Conservation (phyloP, 192 early-diverging fungal genomes). For the Coemansia furcata region DNA sequence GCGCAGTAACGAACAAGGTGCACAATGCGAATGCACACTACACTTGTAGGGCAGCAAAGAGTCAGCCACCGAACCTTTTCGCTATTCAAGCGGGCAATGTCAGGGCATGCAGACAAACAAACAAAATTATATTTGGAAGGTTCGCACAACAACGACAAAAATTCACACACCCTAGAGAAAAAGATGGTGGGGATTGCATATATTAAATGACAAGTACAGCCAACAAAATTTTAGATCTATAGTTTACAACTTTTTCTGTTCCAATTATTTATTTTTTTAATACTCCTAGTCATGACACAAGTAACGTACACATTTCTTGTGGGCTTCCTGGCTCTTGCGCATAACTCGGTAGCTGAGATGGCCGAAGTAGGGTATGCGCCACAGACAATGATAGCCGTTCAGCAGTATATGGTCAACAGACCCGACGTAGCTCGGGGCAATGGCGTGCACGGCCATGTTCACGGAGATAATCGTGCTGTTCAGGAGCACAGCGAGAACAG, state of each 20-base stretch:
- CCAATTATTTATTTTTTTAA: neutral
- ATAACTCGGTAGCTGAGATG: neutral
- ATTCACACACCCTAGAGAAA: neutral
- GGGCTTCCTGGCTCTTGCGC: neutral
- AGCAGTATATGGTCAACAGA: constrained; percentile 34
- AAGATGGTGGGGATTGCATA: neutral
- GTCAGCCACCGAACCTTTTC: neutral
- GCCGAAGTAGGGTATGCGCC: constrained; percentile 44
- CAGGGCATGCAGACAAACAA: neutral
- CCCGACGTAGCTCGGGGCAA: neutral
- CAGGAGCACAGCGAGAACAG: neutral
- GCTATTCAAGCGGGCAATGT: neutral
- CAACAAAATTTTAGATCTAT: neutral
- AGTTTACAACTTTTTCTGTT: neutral
- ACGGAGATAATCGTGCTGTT: constrained; percentile 6
- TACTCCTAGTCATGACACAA: neutral
- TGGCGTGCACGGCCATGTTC: neutral
- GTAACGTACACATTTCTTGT: neutral
- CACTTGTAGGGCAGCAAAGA: neutral
- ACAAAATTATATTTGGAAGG: neutral
- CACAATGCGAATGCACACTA: neutral
- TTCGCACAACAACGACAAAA: neutral
- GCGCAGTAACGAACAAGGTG: neutral
- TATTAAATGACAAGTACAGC: neutral
- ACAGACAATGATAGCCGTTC: constrained; percentile 25